Conservation (phyloP, 305 asterid species). For the Solanum hybrid region DNA sequence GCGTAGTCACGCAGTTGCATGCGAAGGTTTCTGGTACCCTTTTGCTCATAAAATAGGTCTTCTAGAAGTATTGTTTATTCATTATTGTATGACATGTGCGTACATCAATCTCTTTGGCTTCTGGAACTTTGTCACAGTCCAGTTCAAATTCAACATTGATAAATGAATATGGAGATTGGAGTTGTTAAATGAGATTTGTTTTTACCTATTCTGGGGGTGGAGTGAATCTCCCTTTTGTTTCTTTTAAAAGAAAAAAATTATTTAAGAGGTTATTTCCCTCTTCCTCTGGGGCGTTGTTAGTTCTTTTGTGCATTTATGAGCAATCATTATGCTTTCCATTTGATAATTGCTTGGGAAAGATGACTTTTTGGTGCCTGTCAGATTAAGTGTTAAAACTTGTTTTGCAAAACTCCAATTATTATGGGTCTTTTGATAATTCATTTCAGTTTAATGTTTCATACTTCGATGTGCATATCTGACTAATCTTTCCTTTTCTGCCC, state of each 20-base stretch:
- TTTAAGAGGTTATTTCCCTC: background rate
- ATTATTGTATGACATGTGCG: background rate
- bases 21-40: background rate
- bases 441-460: background rate
- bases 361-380: background rate
- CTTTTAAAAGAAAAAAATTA: background rate
- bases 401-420: background rate
- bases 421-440: background rate
- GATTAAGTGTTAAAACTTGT: conserved; percentile 1
- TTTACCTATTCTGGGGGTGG: background rate
- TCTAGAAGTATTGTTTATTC: background rate
- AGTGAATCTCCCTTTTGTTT: background rate
- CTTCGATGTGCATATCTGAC: conserved; percentile 14
- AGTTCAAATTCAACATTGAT: conserved; percentile 22
- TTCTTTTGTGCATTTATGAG: conserved; percentile 3
- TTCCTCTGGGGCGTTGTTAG: background rate
- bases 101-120: background rate
- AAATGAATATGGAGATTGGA: conserved; percentile 17
- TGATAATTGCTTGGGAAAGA: background rate
- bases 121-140: background rate
- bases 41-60: background rate
- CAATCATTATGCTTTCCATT: background rate
- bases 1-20: background rate
- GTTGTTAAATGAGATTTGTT: conserved; percentile 22
- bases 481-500: background rate